These are phyloP conservation scores for Polychytrium aggregatum DNA, from an alignment of 192 early-diverging fungal species.

Conservation along the genomic window DNA sequence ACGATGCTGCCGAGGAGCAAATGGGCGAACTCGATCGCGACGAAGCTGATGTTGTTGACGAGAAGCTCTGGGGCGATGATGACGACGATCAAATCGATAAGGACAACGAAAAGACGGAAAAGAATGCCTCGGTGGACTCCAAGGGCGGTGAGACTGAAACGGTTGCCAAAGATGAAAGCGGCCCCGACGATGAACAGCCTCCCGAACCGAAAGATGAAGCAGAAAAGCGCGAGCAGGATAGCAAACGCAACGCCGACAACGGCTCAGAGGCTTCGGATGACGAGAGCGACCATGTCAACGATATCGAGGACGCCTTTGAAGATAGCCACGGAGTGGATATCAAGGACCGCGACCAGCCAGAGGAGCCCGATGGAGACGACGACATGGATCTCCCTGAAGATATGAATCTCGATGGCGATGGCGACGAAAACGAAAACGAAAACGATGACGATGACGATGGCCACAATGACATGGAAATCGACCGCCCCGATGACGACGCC, in stretches of 20 bases:
- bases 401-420: constrained; percentile 60
- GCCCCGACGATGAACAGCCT: constrained; percentile 33
- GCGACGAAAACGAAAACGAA: constrained; percentile 27
- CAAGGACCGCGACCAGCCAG: constrained; percentile 26
- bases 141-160: constrained; percentile 40
- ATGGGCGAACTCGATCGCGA: constrained; percentile 84
- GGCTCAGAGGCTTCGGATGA: constrained; percentile 27
- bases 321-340: constrained; percentile 34
- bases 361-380: constrained; percentile 59
- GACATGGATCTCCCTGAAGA: constrained; percentile 70
- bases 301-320: constrained; percentile 31
- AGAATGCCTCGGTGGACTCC: constrained; percentile 36
- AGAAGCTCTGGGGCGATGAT: constrained; percentile 95
- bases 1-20: constrained; percentile 74
- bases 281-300: constrained; percentile 19
- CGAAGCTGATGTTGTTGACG: constrained; percentile 82
- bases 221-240: constrained; percentile 36
- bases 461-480: constrained; percentile 8
- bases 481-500: constrained; percentile 8
- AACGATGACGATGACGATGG: constrained; percentile 26
- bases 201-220: constrained; percentile 17
- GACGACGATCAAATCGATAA: constrained; percentile 45
- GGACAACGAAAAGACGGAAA: constrained; percentile 53
- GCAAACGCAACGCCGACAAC: constrained; percentile 29
- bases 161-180: constrained; percentile 39